phyloP scores from a whole-genome alignment of 257 asterid species.

The Henckelia pumila region DNA sequence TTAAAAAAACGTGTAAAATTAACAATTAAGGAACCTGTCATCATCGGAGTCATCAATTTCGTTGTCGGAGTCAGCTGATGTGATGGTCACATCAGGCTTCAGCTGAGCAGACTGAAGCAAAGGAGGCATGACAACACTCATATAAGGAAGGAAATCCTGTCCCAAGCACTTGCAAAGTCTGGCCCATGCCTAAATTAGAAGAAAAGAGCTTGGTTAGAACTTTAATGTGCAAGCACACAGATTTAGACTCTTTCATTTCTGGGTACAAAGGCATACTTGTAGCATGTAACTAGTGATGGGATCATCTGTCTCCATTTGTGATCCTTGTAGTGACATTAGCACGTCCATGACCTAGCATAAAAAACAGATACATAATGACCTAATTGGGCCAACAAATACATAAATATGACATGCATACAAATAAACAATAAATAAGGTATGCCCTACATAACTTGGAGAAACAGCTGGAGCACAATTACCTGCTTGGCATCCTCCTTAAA shows the following conservation, averaged over 20 bases:
- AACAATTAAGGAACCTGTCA: constrained; percentile 53
- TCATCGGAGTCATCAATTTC: constrained; percentile 83
- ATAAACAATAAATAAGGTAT: background rate
- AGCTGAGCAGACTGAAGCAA: constrained; percentile 91
- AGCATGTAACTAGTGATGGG: constrained; percentile 96
- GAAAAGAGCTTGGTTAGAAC: constrained; percentile 7
- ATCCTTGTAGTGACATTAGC: constrained; percentile 90
- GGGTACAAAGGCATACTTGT: constrained; percentile 48
- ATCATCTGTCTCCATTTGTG: constrained; percentile 88
- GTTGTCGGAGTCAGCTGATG: constrained; percentile 82
- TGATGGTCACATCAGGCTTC: constrained; percentile 85
- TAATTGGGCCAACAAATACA: background rate
- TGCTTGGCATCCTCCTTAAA: constrained; percentile 90
- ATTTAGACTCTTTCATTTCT: constrained; percentile 19
- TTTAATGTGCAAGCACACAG: constrained; percentile 9
- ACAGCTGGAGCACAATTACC: constrained; percentile 36
- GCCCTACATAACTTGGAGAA: background rate
- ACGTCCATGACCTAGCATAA: constrained; percentile 81
- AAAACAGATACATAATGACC: background rate
- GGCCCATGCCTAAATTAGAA: constrained; percentile 80
- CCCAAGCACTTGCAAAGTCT: constrained; percentile 97
- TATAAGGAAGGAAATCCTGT: constrained; percentile 93
- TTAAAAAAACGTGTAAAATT: background rate
- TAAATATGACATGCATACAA: background rate
- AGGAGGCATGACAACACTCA: constrained; percentile 95